Evolutionary conservation across 2,329 filamentous ascomycete species (phyloP), one percentile per base, ranked within the genome.

Genomic region (Chrysosporium queenslandicum): DNA sequence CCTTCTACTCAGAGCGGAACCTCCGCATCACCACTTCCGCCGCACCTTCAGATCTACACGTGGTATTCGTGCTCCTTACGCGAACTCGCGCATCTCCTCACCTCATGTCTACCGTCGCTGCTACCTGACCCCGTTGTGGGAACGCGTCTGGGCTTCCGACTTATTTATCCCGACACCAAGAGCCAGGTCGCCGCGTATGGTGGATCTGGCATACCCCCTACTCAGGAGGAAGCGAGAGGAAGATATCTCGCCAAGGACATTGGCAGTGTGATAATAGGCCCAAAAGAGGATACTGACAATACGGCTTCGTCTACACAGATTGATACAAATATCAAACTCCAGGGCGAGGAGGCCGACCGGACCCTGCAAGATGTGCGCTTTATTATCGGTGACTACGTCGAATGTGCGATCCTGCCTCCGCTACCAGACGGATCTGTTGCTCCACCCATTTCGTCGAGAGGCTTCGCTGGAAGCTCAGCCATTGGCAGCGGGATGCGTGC

Each of bases 301-400:
- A 37, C 27, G 37, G 46, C 39, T 7, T 42, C 50, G 29, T 21
- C 41, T 5, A 42, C 43, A 5, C 8, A 4, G 18, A 8, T 16
- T 20, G 42, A n/a, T 3, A 23, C 3, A 11, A 47, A 37, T 27
- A 50, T 46, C 27, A 14, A 18, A 0, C 64, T 74, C 42, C 67
- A 79, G 50, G 75, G 75, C 30, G 78, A 78, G 4, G 82, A 87
- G 25, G 77, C 80, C 9, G 76, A 82, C 25, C 91, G 85, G 71
- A 90, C 86, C 7, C 70, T 97, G 29, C 76, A 76, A 34, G 87
- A 94, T 50, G 82, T 80, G 30, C 79, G 84, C 20, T 94, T 95
- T 62, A 85, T 95, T 9, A 85, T 92, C 56, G 91, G 91, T 0
- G 91, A 97, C 68, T 94, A 86, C 64, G 77, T 97, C 37, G 84